Evolutionary conservation across 257 asterid species (phyloP).

Genomic region (Hygrophila difformis): DNA sequence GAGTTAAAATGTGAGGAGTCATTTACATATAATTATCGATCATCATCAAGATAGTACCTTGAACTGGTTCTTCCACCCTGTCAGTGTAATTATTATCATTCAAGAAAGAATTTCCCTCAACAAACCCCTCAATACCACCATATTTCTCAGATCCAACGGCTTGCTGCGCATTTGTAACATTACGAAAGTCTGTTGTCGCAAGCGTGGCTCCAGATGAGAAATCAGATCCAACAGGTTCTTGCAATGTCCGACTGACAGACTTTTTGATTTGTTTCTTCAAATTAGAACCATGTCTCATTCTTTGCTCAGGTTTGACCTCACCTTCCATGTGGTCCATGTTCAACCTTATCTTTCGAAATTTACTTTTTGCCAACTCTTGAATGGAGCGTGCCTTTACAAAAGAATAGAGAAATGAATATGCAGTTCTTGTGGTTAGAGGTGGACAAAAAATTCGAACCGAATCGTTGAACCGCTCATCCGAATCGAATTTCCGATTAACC

Average conservation of each 20-base stretch:
- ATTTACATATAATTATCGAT: background rate
- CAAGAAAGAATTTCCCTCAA: conserved; percentile 46
- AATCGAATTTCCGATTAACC: too few species aligned
- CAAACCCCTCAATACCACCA: conserved; percentile 39
- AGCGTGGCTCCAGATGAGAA: conserved; percentile 88
- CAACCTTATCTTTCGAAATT: conserved; percentile 55
- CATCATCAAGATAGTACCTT: conserved; percentile 37
- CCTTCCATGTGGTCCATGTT: conserved; percentile 38
- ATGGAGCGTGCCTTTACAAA: conserved; percentile 72
- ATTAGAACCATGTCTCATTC: conserved; percentile 30
- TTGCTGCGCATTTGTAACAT: conserved; percentile 33
- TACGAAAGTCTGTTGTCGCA: conserved; percentile 44
- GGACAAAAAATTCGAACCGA: too few species aligned
- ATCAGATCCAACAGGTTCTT: conserved; percentile 73
- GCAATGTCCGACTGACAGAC: conserved; percentile 39
- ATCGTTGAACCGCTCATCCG: too few species aligned
- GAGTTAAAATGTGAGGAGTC: too few species aligned
- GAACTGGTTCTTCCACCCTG: conserved; percentile 59
- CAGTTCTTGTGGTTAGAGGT: too few species aligned
- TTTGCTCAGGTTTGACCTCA: conserved; percentile 61
- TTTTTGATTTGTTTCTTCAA: conserved; percentile 53
- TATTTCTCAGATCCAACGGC: conserved; percentile 43
- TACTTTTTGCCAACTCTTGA: conserved; percentile 81
- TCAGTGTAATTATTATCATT: conserved; percentile 47
- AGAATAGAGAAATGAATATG: background rate